These are phyloP conservation scores for Colletotrichum tanaceti DNA, from an alignment of 2,329 filamentous ascomycete genomes.

Conservation along the genomic window DNA sequence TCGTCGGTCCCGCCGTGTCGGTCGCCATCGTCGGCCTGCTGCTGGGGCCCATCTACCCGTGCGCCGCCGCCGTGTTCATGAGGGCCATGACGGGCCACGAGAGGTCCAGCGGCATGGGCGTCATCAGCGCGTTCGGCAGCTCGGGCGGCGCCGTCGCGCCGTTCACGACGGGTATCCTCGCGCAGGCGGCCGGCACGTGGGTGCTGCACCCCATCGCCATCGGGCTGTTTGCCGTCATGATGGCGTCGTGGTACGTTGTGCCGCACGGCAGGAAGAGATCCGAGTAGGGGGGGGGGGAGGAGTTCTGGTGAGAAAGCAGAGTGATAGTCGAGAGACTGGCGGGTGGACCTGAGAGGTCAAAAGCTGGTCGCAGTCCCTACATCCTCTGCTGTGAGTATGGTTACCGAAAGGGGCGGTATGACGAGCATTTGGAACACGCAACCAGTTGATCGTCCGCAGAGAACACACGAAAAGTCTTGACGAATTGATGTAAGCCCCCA, in stretches of 20 bases:
- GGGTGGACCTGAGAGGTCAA: background rate
- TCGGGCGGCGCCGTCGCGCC: constrained; percentile 75
- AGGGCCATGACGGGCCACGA: constrained; percentile 68
- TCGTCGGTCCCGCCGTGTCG: constrained; percentile 76
- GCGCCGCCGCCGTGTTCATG: constrained; percentile 73
- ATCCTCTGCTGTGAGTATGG: too few species aligned
- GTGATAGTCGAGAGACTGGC: background rate
- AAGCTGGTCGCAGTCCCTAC: background rate
- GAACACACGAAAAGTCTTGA: background rate
- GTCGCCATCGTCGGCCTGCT: constrained; percentile 78
- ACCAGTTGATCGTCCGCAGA: too few species aligned
- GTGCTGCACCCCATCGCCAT: constrained; percentile 76
- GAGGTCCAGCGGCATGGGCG: constrained; percentile 72
- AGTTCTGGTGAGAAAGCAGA: background rate
- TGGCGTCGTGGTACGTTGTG: constrained; percentile 71
- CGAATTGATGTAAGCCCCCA: background rate
- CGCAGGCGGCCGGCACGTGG: constrained; percentile 71
- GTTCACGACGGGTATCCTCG: constrained; percentile 73
- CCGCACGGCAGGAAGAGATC: constrained; percentile 69
- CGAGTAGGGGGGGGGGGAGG: constrained; percentile 60
- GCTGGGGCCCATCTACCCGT: constrained; percentile 84
- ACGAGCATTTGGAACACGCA: too few species aligned
- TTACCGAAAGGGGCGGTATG: too few species aligned
- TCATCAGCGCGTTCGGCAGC: constrained; percentile 77
- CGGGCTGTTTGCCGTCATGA: constrained; percentile 72